Evolutionary conservation across 1,284 basidiomycete genomes (phyloP).

Genomic region (Rugiboletus extremiorientalis): DNA sequence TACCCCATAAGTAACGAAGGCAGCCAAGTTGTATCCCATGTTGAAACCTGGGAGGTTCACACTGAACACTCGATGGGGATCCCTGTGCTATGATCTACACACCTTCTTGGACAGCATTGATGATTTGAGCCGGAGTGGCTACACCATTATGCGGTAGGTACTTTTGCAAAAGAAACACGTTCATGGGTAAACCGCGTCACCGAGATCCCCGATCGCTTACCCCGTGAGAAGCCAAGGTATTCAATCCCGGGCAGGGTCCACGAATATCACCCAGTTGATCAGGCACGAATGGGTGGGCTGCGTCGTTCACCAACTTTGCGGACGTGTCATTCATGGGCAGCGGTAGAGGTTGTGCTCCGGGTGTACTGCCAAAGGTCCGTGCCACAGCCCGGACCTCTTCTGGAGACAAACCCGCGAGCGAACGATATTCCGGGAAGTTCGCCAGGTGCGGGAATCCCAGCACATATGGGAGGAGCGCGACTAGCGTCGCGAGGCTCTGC

Average conservation of each 20-base stretch:
- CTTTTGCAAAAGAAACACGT: not conserved
- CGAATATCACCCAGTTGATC: slow-evolving; percentile 33
- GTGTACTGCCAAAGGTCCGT: slow-evolving; percentile 16
- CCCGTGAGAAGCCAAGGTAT: slow-evolving; percentile 48
- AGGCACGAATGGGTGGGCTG: slow-evolving; percentile 17
- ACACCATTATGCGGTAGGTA: slow-evolving; percentile 26
- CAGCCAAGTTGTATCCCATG: slow-evolving; percentile 25
- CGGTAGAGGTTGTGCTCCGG: slow-evolving; percentile 27
- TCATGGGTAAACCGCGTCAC: not conserved
- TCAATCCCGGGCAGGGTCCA: slow-evolving; percentile 49
- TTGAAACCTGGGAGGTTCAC: slow-evolving; percentile 20
- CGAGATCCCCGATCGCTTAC: slow-evolving; percentile 9
- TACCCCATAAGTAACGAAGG: slow-evolving; percentile 28
- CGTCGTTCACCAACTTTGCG: slow-evolving; percentile 26
- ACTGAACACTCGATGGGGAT: not conserved
- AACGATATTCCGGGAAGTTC: slow-evolving; percentile 23
- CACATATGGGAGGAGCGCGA: slow-evolving; percentile 7
- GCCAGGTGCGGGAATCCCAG: slow-evolving; percentile 15
- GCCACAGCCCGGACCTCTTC: slow-evolving; percentile 14
- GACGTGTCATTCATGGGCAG: slow-evolving; percentile 27
- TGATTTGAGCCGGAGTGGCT: slow-evolving; percentile 25
- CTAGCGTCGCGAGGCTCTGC: slow-evolving; percentile 4
- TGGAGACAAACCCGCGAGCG: slow-evolving; percentile 19
- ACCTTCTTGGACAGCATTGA: slow-evolving; percentile 27
- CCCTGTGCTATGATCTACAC: not conserved